Percentiles rank a stretch among this genome's conserved stretches.
Conservation (phyloP, 2,329 filamentous ascomycete species). For the Blastomyces gilchristii region DNA sequence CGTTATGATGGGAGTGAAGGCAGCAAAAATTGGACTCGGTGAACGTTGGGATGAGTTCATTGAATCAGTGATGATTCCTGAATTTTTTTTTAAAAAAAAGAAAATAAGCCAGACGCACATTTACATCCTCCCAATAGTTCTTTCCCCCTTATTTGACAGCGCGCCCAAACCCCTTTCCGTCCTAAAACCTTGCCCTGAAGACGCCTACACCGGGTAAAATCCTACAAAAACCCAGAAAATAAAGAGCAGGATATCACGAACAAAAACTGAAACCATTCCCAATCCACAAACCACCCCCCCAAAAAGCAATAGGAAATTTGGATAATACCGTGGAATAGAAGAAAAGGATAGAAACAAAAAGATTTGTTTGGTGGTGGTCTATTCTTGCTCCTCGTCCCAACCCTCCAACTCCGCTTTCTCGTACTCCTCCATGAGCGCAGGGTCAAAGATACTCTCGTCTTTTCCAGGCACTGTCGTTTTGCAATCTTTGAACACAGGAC, state of each 20-base stretch:
- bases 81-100: neutral
- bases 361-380: neutral
- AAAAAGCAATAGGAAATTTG: neutral
- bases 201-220: neutral
- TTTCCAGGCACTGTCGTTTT: slow-evolving; percentile 60
- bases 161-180: neutral
- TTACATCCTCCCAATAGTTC: neutral
- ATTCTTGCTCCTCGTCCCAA: slow-evolving; percentile 72
- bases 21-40: too few relatives aligned
- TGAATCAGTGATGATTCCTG: neutral
- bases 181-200: neutral
- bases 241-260: neutral
- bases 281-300: neutral
- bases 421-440: slow-evolving; percentile 59
- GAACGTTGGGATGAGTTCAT: neutral
- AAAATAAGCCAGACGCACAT: neutral
- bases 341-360: slow-evolving; percentile 7
- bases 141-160: neutral
- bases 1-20: neutral
- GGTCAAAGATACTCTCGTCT: slow-evolving; percentile 64
- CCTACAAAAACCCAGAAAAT: neutral
- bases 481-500: slow-evolving; percentile 79
- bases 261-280: neutral
- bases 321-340: neutral
- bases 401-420: slow-evolving; percentile 67